Evolutionary conservation across 148 eudicot species (phyloP).

Genomic region (Amaranthus palmeri): DNA sequence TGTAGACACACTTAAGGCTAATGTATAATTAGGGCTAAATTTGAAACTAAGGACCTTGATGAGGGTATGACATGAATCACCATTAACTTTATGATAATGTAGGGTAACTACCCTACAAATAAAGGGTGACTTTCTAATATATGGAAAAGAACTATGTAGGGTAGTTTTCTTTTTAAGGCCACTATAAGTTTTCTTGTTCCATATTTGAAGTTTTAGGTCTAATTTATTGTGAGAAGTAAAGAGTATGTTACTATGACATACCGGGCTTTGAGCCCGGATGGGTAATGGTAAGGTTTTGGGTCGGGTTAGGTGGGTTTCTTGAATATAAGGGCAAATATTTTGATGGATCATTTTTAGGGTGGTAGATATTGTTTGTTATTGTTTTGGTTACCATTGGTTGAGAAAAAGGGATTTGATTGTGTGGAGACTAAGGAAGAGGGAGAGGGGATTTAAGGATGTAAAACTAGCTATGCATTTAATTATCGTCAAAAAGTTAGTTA

Average conservation of each 20-base stretch:
- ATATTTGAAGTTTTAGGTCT: constrained; percentile 42
- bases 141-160: constrained; percentile 28
- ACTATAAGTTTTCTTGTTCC: constrained; percentile 28
- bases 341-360: too few relatives aligned
- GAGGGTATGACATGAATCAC: constrained; percentile 47
- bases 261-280: constrained; percentile 28
- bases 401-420: too few relatives aligned
- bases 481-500: too few relatives aligned
- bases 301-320: too few relatives aligned
- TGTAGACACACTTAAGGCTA: constrained; percentile 38
- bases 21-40: constrained; percentile 48
- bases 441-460: too few relatives aligned
- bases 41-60: constrained; percentile 56
- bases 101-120: constrained; percentile 17
- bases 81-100: constrained; percentile 14
- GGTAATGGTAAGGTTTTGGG: too few relatives aligned
- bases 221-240: constrained; percentile 38
- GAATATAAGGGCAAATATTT: too few relatives aligned
- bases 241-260: constrained; percentile 38
- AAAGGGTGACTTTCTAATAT: neutral
- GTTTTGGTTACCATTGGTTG: too few relatives aligned
- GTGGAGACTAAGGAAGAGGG: too few relatives aligned
- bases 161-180: constrained; percentile 42
- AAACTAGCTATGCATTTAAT: too few relatives aligned
- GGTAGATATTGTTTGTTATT: too few relatives aligned